Evolutionary conservation across 2,329 filamentous ascomycete genomes (phyloP).

Genomic region (Trichoderma guizhouense): DNA sequence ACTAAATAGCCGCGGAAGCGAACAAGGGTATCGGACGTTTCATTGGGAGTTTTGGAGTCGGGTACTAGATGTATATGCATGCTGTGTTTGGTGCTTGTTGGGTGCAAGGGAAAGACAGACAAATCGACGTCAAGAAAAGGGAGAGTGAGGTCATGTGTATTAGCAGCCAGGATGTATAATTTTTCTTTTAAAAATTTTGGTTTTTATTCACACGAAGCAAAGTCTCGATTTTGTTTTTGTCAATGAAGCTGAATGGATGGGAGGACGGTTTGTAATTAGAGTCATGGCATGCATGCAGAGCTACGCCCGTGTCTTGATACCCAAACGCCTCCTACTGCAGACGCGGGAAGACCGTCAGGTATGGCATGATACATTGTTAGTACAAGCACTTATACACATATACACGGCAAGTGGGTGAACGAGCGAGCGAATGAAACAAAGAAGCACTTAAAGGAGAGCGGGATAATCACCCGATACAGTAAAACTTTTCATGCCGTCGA

Average conservation of each 20-base stretch:
- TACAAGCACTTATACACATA: not conserved
- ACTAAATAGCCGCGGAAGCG: not conserved
- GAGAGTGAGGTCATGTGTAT: not conserved
- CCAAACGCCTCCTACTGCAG: not conserved
- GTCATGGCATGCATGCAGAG: not conserved
- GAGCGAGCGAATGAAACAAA: not conserved
- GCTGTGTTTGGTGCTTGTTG: not conserved
- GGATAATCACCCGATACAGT: not conserved
- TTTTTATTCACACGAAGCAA: not conserved
- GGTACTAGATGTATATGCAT: too few relatives aligned
- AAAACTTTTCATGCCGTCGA: not conserved
- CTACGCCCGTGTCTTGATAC: not conserved
- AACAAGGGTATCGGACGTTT: slow-evolving; percentile 15
- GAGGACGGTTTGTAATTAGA: not conserved
- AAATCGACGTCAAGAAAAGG: not conserved
- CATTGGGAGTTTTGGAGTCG: not conserved
- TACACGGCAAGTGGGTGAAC: not conserved
- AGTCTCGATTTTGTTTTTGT: not conserved
- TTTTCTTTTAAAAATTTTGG: not conserved
- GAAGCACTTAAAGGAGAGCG: too few relatives aligned
- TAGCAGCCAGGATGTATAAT: not conserved
- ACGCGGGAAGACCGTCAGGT: not conserved
- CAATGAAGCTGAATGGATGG: not conserved
- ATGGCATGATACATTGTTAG: not conserved
- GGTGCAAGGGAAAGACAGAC: not conserved